Percentiles rank a stretch among this genome's conserved stretches.
phyloP scores from a whole-genome alignment of 2,329 filamentous ascomycete genomes.

The Fusarium nelsonii region DNA sequence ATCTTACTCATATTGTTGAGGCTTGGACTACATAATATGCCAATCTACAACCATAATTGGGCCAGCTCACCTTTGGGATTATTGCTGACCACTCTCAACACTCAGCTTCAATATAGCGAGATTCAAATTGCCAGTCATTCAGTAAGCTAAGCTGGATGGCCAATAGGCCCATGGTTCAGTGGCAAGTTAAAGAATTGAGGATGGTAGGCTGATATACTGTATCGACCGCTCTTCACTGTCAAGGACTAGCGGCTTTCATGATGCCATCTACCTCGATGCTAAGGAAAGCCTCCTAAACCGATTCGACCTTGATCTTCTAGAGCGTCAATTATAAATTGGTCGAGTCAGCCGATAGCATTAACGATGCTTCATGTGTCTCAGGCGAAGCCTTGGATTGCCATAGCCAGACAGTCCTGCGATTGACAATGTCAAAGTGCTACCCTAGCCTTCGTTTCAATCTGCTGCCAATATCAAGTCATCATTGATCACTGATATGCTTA shows the following conservation, averaged over 20 bases:
- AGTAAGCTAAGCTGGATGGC: neutral
- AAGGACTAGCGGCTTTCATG: neutral
- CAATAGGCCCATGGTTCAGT: neutral
- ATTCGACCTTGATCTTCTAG: no score
- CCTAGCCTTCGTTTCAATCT: neutral
- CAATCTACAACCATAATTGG: neutral
- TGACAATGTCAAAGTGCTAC: no score
- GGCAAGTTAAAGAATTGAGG: neutral
- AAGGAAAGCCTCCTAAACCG: neutral
- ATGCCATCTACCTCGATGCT: neutral
- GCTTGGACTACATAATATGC: neutral
- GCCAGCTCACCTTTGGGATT: neutral
- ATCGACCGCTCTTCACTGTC: neutral
- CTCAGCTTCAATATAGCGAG: neutral
- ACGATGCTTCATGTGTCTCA: no score
- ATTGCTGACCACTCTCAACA: conserved; percentile 11
- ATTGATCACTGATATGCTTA: neutral
- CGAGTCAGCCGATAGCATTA: no score
- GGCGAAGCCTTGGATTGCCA: no score
- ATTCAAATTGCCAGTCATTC: neutral
- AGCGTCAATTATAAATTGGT: no score
- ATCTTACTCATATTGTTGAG: neutral
- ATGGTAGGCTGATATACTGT: neutral
- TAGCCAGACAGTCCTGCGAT: no score
- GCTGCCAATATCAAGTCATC: no score